Base-by-base conservation (phyloP, 257 asterid genomes). In the Perilla frutescens region DNA sequence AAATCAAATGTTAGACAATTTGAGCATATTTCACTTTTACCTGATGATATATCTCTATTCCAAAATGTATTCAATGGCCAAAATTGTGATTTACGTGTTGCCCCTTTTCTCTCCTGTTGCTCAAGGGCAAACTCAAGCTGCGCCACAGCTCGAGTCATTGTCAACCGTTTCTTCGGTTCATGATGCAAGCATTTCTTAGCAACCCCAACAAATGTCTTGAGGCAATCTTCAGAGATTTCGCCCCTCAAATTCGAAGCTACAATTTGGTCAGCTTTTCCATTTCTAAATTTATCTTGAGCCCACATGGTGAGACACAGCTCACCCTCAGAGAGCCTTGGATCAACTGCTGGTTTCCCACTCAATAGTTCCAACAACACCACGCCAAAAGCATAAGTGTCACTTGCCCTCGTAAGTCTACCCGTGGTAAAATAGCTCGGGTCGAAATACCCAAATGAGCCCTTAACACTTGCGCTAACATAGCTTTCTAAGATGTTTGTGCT, bases 301-400 rank as follows among this genome's bases (percentile, higher is more conserved):
- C 71, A 66, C 15, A 13, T n/a, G 2, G 26, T 29, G 32, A 66
- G 31, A 3, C 59, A 7, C 14, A 34, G 0, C 60, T 49, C 45
- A 7, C 32, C 34, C 13, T 66, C 62, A 2, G 0, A 31, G 26
- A 20, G 34, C 43, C n/a, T 10, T 2, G 0, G n/a, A 26, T 40
- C 74, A 0, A 55, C 8, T 11, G 56, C 65, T 11, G 45, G 32
- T 12, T 31, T 41, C 32, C 68, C 76, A 7, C 31, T n/a, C 76
- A 71, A 34, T 0, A 59, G 61, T 36, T 71, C 76, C 68, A 71
- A 14, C 5, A 71, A 14, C 48, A 71, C 48, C 2, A 58, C 68
- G 1, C 76, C 76, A 45, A 71, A 71, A 0, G 76, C 68, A 47
- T 71, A 71, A 0, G 60, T 45, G 15, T 59, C 76, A 9, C 76